Percentiles rank a stretch among this genome's conserved stretches.
Conservation (phyloP, 108 stramenopile species). For the Aurantiochytrium sp. region DNA sequence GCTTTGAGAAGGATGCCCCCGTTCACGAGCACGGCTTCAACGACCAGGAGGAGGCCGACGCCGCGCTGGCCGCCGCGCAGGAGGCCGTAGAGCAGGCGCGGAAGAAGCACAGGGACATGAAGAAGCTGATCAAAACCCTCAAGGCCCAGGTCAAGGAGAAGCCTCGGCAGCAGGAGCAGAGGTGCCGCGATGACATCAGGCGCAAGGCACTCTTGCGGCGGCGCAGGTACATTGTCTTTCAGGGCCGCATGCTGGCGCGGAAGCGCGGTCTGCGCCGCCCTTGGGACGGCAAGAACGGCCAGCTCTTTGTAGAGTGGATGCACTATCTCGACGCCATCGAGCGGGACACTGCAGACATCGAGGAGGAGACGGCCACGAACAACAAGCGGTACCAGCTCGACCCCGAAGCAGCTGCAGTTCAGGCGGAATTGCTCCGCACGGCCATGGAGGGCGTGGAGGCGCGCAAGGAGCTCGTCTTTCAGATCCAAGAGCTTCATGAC, state of each 20-base stretch:
- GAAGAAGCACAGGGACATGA: neutral
- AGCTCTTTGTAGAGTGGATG: neutral
- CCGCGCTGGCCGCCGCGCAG: neutral
- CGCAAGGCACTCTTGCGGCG: neutral
- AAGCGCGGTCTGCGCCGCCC: neutral
- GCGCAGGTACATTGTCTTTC: neutral
- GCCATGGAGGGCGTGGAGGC: neutral
- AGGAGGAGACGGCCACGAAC: neutral
- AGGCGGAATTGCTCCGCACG: neutral
- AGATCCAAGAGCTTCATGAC: neutral
- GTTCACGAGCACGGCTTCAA: neutral
- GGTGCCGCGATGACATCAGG: neutral
- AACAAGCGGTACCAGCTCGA: conserved; percentile 1
- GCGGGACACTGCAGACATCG: neutral
- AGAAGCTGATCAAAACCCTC: neutral
- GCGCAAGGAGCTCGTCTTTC: neutral
- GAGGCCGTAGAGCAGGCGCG: neutral
- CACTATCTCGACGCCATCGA: neutral
- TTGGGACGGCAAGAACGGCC: conserved; percentile 19
- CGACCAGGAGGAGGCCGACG: neutral
- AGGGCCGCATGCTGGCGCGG: neutral
- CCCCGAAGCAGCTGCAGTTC: neutral
- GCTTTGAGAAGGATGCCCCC: neutral
- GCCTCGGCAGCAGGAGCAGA: neutral
- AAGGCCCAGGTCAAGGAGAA: neutral